Base-by-base conservation (phyloP, 768 basidiomycete genomes). In the Lactarius trivialis region DNA sequence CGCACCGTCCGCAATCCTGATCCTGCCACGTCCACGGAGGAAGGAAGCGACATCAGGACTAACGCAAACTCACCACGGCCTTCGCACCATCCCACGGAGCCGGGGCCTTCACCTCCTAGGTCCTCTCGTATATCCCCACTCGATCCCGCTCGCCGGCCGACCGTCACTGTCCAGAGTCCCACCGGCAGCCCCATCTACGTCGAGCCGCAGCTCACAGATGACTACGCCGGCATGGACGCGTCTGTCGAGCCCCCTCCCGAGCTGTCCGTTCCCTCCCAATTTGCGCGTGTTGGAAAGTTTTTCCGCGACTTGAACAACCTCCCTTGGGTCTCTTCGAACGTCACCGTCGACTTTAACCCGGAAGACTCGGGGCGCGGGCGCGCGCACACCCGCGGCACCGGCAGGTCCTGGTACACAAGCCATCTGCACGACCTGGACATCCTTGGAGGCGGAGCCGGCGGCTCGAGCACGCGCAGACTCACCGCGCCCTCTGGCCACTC, bases 1-100 rank as follows among this genome's bases (percentile, higher is more conserved):
- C 64, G 65, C 8, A 63, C 52, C 14, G 67, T 67, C 39, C 67
- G 65, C 43, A 67, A 67, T 54, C 67, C 67, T 2, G 67, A 67
- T 37, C 65, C 67, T 28, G 41, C 50, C 1, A 17, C 60, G 24
- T 41, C 61, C 33, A 58, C 58, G n/a, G 66, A 54, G 8, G 66
- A 39, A 33, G 55, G 52, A 48, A 48, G 45, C 14, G 21, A 24
- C 11, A 45, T 19, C 15, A 36, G 36, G 7, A 37, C 37, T 1
- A 21, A n/a, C 30, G 26, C 24, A 33, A 43, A 45, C 43, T 56
- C 64, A 36, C 50, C 36, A 19, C 59, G 26, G 28, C n/a, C 17
- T 7, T 41, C 37, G n/a, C 55, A 56, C n/a, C 12, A 12, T 34
- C 37, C 4, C 3, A 17, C 5, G 19, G 43, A 53, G 33, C 8